A percentile compares a stretch with the other conserved stretches of the same genome.
Evolutionary conservation across 176 grass and related monocot genomes (phyloP).

Genomic region (Juncus inflexus): DNA sequence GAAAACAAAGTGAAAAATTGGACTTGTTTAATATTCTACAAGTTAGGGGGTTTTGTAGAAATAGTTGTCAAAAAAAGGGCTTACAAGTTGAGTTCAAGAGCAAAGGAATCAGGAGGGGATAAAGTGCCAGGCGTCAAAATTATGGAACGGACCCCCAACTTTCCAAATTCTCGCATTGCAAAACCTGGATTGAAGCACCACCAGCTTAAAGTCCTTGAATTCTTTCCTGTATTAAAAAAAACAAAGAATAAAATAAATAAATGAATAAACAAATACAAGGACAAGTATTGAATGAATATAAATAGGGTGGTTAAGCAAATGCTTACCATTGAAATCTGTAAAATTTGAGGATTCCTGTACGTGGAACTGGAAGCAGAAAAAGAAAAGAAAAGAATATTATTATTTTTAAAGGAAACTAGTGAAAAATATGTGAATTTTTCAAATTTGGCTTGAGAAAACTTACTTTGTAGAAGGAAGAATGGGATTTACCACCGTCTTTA

Average conservation of each 20-base stretch:
- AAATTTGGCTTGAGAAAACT: conserved; percentile 22
- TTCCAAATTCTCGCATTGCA: conserved; percentile 90
- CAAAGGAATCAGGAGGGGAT: conserved; percentile 85
- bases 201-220: conserved; percentile 87
- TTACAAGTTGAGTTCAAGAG: conserved; percentile 94
- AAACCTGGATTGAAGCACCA: conserved; percentile 98
- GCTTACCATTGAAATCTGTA: conserved; percentile 62
- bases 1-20: conserved; percentile 20
- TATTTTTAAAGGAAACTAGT: conserved; percentile 6
- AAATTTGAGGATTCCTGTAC: conserved; percentile 74
- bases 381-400: conserved; percentile 13
- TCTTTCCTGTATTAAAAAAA: conserved; percentile 44
- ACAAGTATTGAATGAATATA: background rate
- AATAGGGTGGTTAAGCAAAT: conserved; percentile 12
- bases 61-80: background rate
- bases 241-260: conserved; percentile 12
- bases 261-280: background rate
- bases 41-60: no score
- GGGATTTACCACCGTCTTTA: conserved; percentile 73
- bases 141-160: conserved; percentile 71
- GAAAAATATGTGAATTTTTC: conserved; percentile 5
- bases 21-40: background rate
- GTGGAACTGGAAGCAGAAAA: conserved; percentile 71
- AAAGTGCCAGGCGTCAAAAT: conserved; percentile 98
- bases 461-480: conserved; percentile 90